Evolutionary conservation across 441 rosid genomes (phyloP), one percentile per base, ranked within the genome.

Genomic region (Populus trichocarpa): DNA sequence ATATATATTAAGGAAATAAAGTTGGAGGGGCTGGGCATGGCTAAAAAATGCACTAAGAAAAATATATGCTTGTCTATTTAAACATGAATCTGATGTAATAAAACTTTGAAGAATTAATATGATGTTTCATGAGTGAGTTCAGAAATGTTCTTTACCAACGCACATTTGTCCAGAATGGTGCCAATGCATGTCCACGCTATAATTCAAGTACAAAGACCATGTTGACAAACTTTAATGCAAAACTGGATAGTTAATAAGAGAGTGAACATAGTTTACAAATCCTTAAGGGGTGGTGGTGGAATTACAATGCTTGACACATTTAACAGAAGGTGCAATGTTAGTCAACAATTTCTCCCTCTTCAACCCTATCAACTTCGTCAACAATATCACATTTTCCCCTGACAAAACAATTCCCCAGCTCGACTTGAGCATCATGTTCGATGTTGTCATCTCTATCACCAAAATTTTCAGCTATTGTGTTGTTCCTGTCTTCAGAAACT

Each of bases 311-410:
- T 50, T 16, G 57, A 50, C 20, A 50, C 57, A 50, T 14, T 50
- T 50, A 50, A 1, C 20, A 5, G 57, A 50, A 50, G 0, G 57
- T 46, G 67, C 77, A 77, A 59, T 40, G 30, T 80, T 79, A 88
- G 81, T 90, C 88, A 8, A 86, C 76, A 81, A 90, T 87, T 80
- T 90, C 94, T 77, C 91, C 94, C 79, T 88, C 93, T 46, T 46
- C 57, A 23, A 75, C 40, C 35, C 30, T 72, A 0, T 38, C 71
- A 36, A 69, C 53, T 72, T 81, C 81, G 28, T 70, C 77, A 8
- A 16, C 64, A 25, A 36, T 35, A 23, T 13, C 36, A 35, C 5
- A 69, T n/a, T 75, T 77, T 70, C 72, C 84, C 71, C 25, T 2
- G 0, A 28, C 74, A 70, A 11, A 16, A 57, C 23, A 11, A 23